Evolutionary conservation across 768 basidiomycete genomes (phyloP).

Genomic region (Galerina marginata): DNA sequence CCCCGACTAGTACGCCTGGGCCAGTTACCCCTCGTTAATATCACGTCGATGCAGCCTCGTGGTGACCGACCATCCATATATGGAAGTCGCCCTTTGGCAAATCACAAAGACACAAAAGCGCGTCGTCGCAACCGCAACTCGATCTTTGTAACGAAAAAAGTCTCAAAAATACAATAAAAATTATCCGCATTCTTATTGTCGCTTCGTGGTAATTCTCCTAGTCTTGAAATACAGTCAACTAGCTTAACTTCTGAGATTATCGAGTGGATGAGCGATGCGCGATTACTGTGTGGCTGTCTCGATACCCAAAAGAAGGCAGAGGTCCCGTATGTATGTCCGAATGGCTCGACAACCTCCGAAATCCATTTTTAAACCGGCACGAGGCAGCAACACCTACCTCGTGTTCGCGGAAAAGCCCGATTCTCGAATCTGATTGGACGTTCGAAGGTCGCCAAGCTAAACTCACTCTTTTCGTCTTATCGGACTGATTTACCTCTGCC

Average conservation of each 20-base stretch:
- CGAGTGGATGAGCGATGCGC: too few species aligned
- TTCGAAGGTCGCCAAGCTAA: too few species aligned
- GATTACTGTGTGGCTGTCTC: too few species aligned
- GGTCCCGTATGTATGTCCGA: too few species aligned
- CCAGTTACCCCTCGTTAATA: conserved; percentile 23
- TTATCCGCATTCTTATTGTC: neutral
- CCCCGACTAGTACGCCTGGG: neutral
- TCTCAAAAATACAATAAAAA: conserved; percentile 5
- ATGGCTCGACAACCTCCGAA: neutral
- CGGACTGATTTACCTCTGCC: too few species aligned
- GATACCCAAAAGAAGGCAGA: too few species aligned
- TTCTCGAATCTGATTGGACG: neutral
- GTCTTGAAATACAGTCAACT: neutral
- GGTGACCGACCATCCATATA: neutral
- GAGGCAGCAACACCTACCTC: neutral
- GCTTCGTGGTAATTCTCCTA: too few species aligned
- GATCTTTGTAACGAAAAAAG: neutral
- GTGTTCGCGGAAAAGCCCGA: neutral
- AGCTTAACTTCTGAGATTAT: neutral
- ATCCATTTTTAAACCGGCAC: neutral
- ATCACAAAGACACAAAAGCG: conserved; percentile 6
- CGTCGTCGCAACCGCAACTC: neutral
- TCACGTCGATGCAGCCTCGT: conserved; percentile 26
- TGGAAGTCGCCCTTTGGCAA: neutral
- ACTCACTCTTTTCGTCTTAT: too few species aligned